These are phyloP conservation scores for Lachancea meyersii DNA, from an alignment of 805 yeast genomes.

Conservation along the genomic window DNA sequence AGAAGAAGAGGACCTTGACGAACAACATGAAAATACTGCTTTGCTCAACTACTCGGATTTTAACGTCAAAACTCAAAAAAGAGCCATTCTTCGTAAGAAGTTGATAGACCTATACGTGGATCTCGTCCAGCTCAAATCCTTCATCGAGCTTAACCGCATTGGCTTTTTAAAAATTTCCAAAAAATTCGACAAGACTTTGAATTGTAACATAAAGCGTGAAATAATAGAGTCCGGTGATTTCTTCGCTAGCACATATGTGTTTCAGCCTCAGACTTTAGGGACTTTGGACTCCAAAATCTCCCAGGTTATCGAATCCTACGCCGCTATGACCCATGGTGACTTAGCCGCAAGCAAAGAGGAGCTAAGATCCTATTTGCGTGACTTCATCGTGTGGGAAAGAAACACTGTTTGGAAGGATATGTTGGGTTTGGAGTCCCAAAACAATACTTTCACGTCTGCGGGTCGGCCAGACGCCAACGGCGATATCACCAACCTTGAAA, in stretches of 20 bases:
- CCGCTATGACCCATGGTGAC: slow-evolving; percentile 39
- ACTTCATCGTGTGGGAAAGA: slow-evolving; percentile 94
- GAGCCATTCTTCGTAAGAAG: slow-evolving; percentile 63
- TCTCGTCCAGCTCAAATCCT: slow-evolving; percentile 76
- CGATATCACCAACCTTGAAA: slow-evolving; percentile 16
- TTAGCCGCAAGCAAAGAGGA: slow-evolving; percentile 46
- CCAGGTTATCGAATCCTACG: slow-evolving; percentile 47
- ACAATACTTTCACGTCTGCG: slow-evolving; percentile 34
- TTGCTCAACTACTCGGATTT: slow-evolving; percentile 45
- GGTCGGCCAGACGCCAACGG: slow-evolving; percentile 36
- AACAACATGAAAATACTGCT: slow-evolving; percentile 41
- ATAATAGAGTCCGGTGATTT: slow-evolving; percentile 42
- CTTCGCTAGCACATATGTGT: slow-evolving; percentile 48
- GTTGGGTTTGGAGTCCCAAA: slow-evolving; percentile 75
- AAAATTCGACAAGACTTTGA: slow-evolving; percentile 79
- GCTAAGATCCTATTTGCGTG: slow-evolving; percentile 61
- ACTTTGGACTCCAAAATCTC: slow-evolving; percentile 49
- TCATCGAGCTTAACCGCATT: slow-evolving; percentile 72
- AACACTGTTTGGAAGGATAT: slow-evolving; percentile 95
- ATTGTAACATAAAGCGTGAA: slow-evolving; percentile 44
- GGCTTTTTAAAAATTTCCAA: slow-evolving; percentile 85
- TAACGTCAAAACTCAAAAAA: slow-evolving; percentile 43
- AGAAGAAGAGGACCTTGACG: slow-evolving; percentile 37
- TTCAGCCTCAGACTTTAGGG: slow-evolving; percentile 42
- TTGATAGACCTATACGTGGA: slow-evolving; percentile 59